Base-by-base conservation (phyloP, 2,329 filamentous ascomycete species). In the Xylaria digitata region DNA sequence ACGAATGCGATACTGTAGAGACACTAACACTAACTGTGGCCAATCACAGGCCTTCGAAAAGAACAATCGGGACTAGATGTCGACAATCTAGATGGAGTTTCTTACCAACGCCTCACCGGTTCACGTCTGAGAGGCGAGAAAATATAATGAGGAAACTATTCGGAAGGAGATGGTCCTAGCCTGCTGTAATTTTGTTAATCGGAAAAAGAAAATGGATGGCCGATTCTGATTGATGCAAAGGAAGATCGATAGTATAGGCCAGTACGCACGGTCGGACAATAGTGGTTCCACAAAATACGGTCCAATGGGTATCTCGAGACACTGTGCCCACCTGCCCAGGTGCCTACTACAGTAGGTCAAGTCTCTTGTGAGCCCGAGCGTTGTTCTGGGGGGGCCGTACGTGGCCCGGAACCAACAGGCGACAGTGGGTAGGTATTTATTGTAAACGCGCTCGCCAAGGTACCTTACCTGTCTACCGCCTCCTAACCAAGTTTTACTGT, bases 211-310 rank as follows among this genome's bases (percentile, higher is more conserved):
- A 15, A 13, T 48, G 45, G n/a, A 23, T 6, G 9, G 11, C 9
- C 9, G 45, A 26, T n/a, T 7, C 45, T 26, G 45, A 32, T 40
- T 21, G 32, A 34, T 21, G 13, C 4, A 40, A 40, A 53, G 37
- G 32, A 59, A 34, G 42, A 61, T 57, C 40, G 34, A 45, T 49
- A 26, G 23, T 43, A 46, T 43, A 19, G 43, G 32, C 32, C 58
- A 40, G n/a, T 32, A 37, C 52, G 57, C 57, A 65, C 50, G 50
- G 50, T 50, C 26, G 52, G 52, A 21, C n/a, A 32, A 45, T 6
- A 42, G 19, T 23, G 2, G n/a, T 11, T 8, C 53, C 53, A 40
- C 37, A 40, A 15, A 43, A 15, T 34, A 34, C 19, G 6, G n/a
- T 34, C 49, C 49, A 52, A 34, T 52, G 13, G 45, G 45, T 15